Base-by-base conservation (phyloP, 768 basidiomycete genomes). In the Mycena olivaceomarginata region DNA sequence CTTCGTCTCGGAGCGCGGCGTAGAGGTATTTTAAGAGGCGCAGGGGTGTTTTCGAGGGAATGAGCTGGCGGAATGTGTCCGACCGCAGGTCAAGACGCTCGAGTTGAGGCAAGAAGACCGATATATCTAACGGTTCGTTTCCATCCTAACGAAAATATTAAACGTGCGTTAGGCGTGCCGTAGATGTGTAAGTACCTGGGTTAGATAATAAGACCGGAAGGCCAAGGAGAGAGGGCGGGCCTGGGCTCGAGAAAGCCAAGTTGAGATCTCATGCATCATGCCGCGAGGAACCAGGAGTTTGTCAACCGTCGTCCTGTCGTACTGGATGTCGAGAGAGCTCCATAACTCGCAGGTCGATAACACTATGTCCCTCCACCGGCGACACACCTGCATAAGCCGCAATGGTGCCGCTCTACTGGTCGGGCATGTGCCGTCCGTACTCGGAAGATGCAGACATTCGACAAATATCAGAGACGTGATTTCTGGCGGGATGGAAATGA, bases 151-250 rank as follows among this genome's bases (percentile, higher is more conserved):
- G n/a, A 57, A 10, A 57, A n/a, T 9, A 31, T 25, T 18, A 57
- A 22, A 25, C 18, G 9, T n/a, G 7, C n/a, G 22, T 25, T 57
- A 57, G 45, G 2, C 45, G 5, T 4, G 45, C 45, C 10, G 15
- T 15, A 45, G 11, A 45, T 45, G 45, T 31, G 4, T 15, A 45
- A 45, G 45, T 15, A 45, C 56, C 20, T 57, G 56, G 9, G 20
- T 2, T 20, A n/a, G 16, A 57, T 9, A n/a, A n/a, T 25, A 22
- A 25, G 8, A 10, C 22, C 11, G 10, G 10, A 45, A 11, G 45
- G 56, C 22, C 56, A 57, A 57, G 22, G 56, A 57, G 22, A 57
- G 56, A 57, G 56, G 56, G 56, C 20, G 56, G n/a, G 20, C n/a
- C 22, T 25, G 56, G 9, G n/a, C 22, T 25, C 56, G 56, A 12